Percentiles rank a stretch among this genome's conserved stretches.
Evolutionary conservation across 1,284 basidiomycete species (phyloP).

Genomic region (Phellinidium pouzarii): DNA sequence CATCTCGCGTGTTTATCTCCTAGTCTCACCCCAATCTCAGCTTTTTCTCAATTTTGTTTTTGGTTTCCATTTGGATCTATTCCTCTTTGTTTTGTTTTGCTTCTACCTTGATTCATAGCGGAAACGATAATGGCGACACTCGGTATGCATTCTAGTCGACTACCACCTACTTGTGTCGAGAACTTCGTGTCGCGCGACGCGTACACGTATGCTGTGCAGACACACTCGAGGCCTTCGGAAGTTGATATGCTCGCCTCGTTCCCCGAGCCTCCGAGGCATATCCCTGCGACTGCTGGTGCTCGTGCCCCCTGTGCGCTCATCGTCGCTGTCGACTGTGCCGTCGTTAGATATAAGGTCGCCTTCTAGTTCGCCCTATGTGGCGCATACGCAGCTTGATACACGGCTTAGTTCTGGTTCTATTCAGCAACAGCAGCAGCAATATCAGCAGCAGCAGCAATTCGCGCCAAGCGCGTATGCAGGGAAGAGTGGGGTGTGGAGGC

Average conservation of each 20-base stretch:
- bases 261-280: slow-evolving; percentile 15
- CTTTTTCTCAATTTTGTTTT: not conserved
- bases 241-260: slow-evolving; percentile 10
- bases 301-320: not conserved
- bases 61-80: not conserved
- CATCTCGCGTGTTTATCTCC: not conserved
- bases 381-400: not conserved
- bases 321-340: not conserved
- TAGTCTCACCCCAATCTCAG: too few species aligned
- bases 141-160: not conserved
- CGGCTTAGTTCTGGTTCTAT: not conserved
- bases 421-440: not conserved
- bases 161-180: not conserved
- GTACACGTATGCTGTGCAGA: not conserved
- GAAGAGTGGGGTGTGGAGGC: not conserved
- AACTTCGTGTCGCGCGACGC: not conserved
- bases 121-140: not conserved
- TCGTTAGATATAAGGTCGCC: not conserved
- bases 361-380: not conserved
- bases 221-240: not conserved
- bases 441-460: not conserved
- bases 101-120: not conserved
- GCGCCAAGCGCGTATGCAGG: not conserved
- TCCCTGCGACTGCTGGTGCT: slow-evolving; percentile 6
- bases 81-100: not conserved